These are phyloP conservation scores for Cylindrodendrum hubeiense DNA, from an alignment of 2,329 filamentous ascomycete genomes.

Conservation along the genomic window DNA sequence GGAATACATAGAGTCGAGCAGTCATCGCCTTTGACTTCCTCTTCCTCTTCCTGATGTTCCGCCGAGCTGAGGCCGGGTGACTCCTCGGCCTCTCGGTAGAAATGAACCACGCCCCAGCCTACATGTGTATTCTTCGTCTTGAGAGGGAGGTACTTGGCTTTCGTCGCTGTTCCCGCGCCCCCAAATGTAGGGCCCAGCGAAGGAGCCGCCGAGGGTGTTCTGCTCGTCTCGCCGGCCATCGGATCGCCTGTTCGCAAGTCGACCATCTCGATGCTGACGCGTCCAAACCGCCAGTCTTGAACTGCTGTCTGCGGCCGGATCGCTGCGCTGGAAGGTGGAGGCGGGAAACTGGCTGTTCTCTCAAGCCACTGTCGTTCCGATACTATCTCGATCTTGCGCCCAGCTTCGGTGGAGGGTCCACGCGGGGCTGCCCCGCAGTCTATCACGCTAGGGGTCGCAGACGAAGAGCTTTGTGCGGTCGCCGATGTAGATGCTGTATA, in stretches of 20 bases:
- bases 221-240: slow-evolving; percentile 54
- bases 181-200: slow-evolving; percentile 67
- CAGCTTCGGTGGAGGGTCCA: slow-evolving; percentile 41
- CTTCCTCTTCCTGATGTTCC: slow-evolving; percentile 44
- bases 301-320: slow-evolving; percentile 63
- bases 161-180: slow-evolving; percentile 80
- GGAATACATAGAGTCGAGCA: slow-evolving; percentile 94
- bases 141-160: slow-evolving; percentile 81
- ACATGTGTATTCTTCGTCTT: slow-evolving; percentile 80
- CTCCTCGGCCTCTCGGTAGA: slow-evolving; percentile 89
- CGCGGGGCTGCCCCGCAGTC: slow-evolving; percentile 62
- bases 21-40: slow-evolving; percentile 61
- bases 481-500: slow-evolving; percentile 8
- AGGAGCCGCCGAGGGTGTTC: slow-evolving; percentile 62
- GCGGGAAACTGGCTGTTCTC: slow-evolving; percentile 56
- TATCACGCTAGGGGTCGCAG: slow-evolving; percentile 53
- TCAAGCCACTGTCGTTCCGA: slow-evolving; percentile 56
- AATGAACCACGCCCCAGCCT: slow-evolving; percentile 92
- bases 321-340: slow-evolving; percentile 57
- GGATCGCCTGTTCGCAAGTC: slow-evolving; percentile 65
- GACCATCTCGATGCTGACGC: slow-evolving; percentile 83
- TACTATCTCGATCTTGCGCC: slow-evolving; percentile 53
- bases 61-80: slow-evolving; percentile 65
- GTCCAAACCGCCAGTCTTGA: slow-evolving; percentile 84
- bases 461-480: slow-evolving; percentile 21